A percentile compares a stretch with the other conserved stretches of the same genome.
phyloP scores from a whole-genome alignment of 1,139 yeast genomes.

The Debaryomycetaceae sp. region DNA sequence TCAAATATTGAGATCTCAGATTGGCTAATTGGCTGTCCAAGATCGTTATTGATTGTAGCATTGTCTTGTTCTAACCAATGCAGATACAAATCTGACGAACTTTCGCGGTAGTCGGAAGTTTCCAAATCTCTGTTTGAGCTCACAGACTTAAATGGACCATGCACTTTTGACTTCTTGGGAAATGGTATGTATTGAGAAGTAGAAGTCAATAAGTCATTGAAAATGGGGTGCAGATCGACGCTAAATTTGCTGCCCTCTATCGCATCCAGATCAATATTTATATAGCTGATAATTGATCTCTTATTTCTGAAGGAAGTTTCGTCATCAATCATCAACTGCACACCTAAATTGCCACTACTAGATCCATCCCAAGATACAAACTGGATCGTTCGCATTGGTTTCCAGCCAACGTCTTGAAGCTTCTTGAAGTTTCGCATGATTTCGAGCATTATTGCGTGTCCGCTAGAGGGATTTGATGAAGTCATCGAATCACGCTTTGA shows the following conservation, averaged over 20 bases:
- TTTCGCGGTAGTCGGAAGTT: conserved; percentile 20
- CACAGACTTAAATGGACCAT: conserved; percentile 1
- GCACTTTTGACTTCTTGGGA: conserved; percentile 20
- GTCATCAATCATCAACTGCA: conserved; percentile 23
- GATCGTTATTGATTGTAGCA: conserved; percentile 25
- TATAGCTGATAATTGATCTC: conserved; percentile 31
- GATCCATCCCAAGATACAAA: conserved; percentile 47
- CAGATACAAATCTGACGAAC: conserved; percentile 26
- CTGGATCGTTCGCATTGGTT: conserved; percentile 39
- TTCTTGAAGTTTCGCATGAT: conserved; percentile 36
- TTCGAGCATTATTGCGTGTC: conserved; percentile 41
- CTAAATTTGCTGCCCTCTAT: conserved; percentile 36
- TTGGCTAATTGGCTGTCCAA: conserved; percentile 22
- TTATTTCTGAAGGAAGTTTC: conserved; percentile 17
- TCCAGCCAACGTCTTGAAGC: conserved; percentile 38
- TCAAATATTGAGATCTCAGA: conserved; percentile 36
- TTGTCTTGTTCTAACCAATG: conserved; percentile 40
- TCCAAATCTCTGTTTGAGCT: conserved; percentile 9
- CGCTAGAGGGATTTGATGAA: conserved; percentile 35
- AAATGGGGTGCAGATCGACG: conserved; percentile 37
- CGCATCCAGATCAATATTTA: conserved; percentile 40
- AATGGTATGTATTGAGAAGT: conserved; percentile 35
- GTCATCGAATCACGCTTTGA: conserved; percentile 42
- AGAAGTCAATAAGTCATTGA: conserved; percentile 29
- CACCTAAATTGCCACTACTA: conserved; percentile 32